Evolutionary conservation across 1,284 basidiomycete species (phyloP).

Genomic region (Coriolopsis trogii): DNA sequence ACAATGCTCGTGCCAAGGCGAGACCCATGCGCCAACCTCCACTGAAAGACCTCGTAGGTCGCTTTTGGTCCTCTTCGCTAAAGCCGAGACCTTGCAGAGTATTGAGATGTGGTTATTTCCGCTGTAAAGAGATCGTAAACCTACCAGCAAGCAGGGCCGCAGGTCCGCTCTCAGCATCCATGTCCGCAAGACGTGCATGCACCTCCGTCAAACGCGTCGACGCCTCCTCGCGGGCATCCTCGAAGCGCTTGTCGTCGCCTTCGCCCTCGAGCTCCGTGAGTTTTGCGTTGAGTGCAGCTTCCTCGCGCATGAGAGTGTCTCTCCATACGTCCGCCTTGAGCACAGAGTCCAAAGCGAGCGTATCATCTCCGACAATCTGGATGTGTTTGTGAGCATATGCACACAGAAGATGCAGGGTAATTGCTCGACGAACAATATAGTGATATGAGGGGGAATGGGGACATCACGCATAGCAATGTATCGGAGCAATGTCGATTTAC

Average conservation of each 20-base stretch:
- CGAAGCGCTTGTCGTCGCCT: slow-evolving; percentile 75
- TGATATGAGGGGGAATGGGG: slow-evolving; percentile 91
- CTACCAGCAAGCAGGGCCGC: slow-evolving; percentile 89
- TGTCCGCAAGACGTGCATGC: slow-evolving; percentile 89
- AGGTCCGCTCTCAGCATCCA: slow-evolving; percentile 98
- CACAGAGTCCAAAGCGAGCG: slow-evolving; percentile 89
- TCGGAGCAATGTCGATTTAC: slow-evolving; percentile 96
- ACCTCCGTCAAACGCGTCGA: slow-evolving; percentile 88
- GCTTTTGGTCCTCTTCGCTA: slow-evolving; percentile 83
- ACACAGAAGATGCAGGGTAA: slow-evolving; percentile 35
- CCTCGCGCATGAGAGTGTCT: slow-evolving; percentile 86
- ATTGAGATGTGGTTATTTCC: too few relatives aligned
- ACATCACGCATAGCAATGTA: slow-evolving; percentile 97
- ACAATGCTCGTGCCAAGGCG: slow-evolving; percentile 85
- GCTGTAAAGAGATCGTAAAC: too few relatives aligned
- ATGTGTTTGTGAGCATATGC: background rate
- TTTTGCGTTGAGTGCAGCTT: slow-evolving; percentile 72
- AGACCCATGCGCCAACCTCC: slow-evolving; percentile 96
- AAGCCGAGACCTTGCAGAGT: slow-evolving; percentile 96
- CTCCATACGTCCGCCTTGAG: slow-evolving; percentile 97
- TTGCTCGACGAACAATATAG: slow-evolving; percentile 98
- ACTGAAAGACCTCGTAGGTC: slow-evolving; percentile 88
- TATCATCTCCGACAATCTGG: slow-evolving; percentile 93
- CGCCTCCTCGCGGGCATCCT: slow-evolving; percentile 86
- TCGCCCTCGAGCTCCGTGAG: slow-evolving; percentile 75